phyloP scores from a whole-genome alignment of 352 stramenopile species.

The Pythium apleroticum region DNA sequence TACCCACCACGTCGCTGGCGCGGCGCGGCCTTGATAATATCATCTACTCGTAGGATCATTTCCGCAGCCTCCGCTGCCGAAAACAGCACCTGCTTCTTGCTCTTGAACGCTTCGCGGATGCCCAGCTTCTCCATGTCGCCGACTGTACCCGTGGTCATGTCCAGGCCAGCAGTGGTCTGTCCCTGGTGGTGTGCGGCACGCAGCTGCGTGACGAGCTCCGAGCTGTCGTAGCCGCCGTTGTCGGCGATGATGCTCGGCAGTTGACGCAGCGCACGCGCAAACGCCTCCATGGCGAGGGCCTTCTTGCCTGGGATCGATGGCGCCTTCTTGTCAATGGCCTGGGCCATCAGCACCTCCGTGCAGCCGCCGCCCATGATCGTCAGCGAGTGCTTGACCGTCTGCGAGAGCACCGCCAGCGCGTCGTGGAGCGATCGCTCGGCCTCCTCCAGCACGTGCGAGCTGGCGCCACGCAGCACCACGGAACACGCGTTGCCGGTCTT shows the following conservation, averaged over 20 bases:
- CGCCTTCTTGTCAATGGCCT: conserved; percentile 90
- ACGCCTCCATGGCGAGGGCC: conserved; percentile 97
- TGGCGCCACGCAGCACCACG: conserved; percentile 94
- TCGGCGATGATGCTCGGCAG: conserved; percentile 98
- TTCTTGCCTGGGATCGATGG: conserved; percentile 96
- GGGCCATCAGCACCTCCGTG: conserved; percentile 96
- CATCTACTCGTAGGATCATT: conserved; percentile 99
- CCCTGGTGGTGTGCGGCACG: conserved; percentile 92
- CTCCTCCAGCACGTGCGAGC: conserved; percentile 97
- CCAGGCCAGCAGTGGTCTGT: conserved; percentile 92
- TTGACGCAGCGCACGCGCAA: conserved; percentile 94
- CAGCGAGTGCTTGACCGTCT: conserved; percentile 96
- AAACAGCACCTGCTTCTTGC: conserved; percentile 97
- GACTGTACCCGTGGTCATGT: conserved; percentile 96
- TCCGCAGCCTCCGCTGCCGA: conserved; percentile 98
- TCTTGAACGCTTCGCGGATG: conserved; percentile 96
- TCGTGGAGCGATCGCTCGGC: conserved; percentile 99
- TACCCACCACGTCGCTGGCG: conserved; percentile 53
- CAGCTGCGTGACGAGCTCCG: conserved; percentile 97
- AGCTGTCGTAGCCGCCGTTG: conserved; percentile 98
- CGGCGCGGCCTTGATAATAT: conserved; percentile 97
- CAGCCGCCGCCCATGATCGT: conserved; percentile 97
- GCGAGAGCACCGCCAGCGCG: conserved; percentile 95
- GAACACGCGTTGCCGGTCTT: conserved; percentile 95
- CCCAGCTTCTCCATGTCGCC: conserved; percentile 97